Evolutionary conservation across 257 asterid species (phyloP).

Genomic region (Phtheirospermum japonicum): DNA sequence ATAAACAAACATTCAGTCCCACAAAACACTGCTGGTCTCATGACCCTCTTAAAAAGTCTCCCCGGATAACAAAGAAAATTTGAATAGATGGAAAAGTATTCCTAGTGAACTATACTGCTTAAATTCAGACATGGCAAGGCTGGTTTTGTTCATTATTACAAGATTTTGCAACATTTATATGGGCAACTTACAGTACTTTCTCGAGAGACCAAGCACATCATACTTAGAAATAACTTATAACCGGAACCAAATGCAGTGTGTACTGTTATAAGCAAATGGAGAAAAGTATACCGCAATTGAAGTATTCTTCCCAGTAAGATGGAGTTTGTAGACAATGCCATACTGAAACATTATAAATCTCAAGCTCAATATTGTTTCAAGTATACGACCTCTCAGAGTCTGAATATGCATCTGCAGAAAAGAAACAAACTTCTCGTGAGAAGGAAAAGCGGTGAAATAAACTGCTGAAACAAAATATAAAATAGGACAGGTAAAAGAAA

Average conservation of each 20-base stretch:
- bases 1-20: background rate
- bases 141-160: slow-evolving; percentile 5
- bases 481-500: background rate
- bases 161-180: slow-evolving; percentile 11
- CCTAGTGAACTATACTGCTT: slow-evolving; percentile 4
- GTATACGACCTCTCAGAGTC: slow-evolving; percentile 92
- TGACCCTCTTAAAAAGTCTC: background rate
- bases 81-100: slow-evolving; percentile 6
- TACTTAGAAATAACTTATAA: background rate
- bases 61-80: background rate
- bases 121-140: slow-evolving; percentile 5
- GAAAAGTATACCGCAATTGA: slow-evolving; percentile 76
- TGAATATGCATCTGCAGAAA: slow-evolving; percentile 81
- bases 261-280: background rate
- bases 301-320: slow-evolving; percentile 67
- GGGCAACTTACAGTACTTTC: slow-evolving; percentile 6
- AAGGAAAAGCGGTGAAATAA: slow-evolving; percentile 2
- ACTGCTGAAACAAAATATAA: slow-evolving; percentile 9
- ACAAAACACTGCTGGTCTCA: background rate
- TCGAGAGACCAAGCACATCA: slow-evolving; percentile 17
- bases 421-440: slow-evolving; percentile 16
- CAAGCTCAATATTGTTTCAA: slow-evolving; percentile 90
- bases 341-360: slow-evolving; percentile 89
- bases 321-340: slow-evolving; percentile 92
- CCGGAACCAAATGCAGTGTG: slow-evolving; percentile 2